Conservation (phyloP, 2,329 filamentous ascomycete species). For the Aspergillus fischeri region DNA sequence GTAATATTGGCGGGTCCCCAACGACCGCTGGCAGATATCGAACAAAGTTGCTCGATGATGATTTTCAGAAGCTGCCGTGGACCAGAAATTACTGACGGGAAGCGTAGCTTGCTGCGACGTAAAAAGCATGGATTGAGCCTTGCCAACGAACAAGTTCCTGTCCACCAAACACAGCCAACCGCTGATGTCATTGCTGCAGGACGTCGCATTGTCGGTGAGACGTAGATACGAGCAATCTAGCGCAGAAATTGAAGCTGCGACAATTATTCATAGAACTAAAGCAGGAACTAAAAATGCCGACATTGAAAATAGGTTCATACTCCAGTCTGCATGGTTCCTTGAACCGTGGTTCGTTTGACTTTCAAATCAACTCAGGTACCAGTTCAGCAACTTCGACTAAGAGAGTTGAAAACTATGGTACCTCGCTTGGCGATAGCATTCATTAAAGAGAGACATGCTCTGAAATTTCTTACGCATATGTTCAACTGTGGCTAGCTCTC, state of each 20-base stretch:
- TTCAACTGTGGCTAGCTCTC: too few relatives aligned
- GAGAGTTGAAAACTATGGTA: too few relatives aligned
- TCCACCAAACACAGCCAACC: background rate
- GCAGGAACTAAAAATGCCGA: too few relatives aligned
- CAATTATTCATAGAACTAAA: too few relatives aligned
- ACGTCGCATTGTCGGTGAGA: constrained; percentile 33
- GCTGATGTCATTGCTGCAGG: constrained; percentile 29
- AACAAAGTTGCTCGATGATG: background rate
- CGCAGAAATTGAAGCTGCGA: background rate
- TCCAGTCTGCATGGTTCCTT: background rate
- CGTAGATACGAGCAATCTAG: background rate
- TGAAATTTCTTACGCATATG: too few relatives aligned
- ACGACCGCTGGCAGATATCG: background rate
- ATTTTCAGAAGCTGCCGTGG: background rate
- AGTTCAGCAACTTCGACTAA: too few relatives aligned
- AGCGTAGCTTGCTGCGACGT: background rate
- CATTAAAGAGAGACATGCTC: too few relatives aligned
- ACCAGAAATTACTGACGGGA: background rate
- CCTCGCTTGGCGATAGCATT: too few relatives aligned
- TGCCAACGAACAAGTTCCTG: background rate
- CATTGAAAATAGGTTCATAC: background rate
- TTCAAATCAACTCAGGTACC: too few relatives aligned
- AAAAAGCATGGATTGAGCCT: background rate
- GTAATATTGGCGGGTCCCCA: too few relatives aligned
- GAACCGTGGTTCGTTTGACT: background rate